These are phyloP conservation scores for Metschnikowia arizonensis DNA, from an alignment of 805 yeast species.

Conservation along the genomic window DNA sequence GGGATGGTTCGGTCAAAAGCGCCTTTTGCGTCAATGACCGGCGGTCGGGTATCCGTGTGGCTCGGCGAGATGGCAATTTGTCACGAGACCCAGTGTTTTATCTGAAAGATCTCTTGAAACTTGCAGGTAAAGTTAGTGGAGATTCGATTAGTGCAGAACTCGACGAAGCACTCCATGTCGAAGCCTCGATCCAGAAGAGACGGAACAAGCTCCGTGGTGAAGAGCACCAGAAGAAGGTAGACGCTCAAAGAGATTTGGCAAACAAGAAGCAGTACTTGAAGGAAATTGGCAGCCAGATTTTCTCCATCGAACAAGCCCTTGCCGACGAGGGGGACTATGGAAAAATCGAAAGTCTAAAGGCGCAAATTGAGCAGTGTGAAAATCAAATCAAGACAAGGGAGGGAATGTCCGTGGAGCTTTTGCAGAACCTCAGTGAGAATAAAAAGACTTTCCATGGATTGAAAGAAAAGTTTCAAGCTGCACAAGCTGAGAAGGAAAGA, in stretches of 20 bases:
- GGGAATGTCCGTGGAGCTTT: conserved; percentile 26
- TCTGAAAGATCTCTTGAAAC: conserved; percentile 25
- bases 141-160: conserved; percentile 18
- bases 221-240: conserved; percentile 11
- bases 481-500: neutral
- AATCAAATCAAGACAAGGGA: conserved; percentile 25
- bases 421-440: conserved; percentile 8
- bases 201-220: conserved; percentile 16
- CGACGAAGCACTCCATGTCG: conserved; percentile 14
- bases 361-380: conserved; percentile 28
- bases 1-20: conserved; percentile 35
- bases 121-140: conserved; percentile 21
- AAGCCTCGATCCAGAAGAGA: conserved; percentile 14
- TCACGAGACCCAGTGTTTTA: conserved; percentile 53
- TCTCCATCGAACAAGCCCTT: conserved; percentile 35
- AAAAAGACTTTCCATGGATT: conserved; percentile 5
- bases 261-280: conserved; percentile 14
- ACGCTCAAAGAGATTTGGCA: conserved; percentile 9
- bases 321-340: conserved; percentile 45
- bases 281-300: conserved; percentile 22
- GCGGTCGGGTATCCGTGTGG: conserved; percentile 43
- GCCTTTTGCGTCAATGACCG: conserved; percentile 33
- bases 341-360: conserved; percentile 34
- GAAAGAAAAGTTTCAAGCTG: conserved; percentile 9
- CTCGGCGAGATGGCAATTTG: conserved; percentile 40